phyloP scores from a whole-genome alignment of 78 protist genomes.

The Anaeramoeba flamelloides region DNA sequence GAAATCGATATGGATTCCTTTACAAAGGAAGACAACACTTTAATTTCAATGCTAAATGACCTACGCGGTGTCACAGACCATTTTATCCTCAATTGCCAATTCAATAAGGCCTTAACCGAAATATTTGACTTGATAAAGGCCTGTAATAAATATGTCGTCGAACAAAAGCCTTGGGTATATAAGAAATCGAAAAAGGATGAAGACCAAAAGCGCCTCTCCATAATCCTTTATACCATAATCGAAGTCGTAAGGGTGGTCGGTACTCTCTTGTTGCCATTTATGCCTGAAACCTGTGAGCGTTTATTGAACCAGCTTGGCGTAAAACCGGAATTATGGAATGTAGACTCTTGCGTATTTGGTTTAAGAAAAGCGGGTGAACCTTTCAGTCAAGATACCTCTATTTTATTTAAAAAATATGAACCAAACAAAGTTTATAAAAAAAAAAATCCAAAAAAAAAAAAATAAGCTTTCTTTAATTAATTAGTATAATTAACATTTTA shows the following conservation, averaged over 20 bases:
- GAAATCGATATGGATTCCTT: background rate
- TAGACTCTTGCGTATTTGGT: too few species aligned
- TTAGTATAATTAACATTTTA: too few species aligned
- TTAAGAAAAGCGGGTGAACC: too few species aligned
- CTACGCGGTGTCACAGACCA: background rate
- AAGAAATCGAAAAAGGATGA: constrained; percentile 4
- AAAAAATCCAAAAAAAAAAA: too few species aligned
- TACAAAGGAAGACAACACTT: background rate
- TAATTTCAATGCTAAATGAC: background rate
- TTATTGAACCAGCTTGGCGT: too few species aligned
- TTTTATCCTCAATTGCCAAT: background rate
- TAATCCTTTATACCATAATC: constrained; percentile 8
- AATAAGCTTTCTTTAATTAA: too few species aligned
- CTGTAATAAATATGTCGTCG: constrained; percentile 8
- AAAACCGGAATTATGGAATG: too few species aligned
- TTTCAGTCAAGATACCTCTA: too few species aligned
- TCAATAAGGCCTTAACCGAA: background rate
- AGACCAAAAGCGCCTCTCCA: background rate
- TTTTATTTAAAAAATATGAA: too few species aligned
- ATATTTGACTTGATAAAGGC: background rate
- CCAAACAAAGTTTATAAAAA: too few species aligned
- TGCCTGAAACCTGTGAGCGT: too few species aligned
- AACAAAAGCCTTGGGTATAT: constrained; percentile 18
- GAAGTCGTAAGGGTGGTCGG: background rate
- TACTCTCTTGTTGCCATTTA: constrained; percentile 6